Percentiles rank a stretch among this genome's conserved stretches.
Evolutionary conservation across 176 grass and related monocot species (phyloP).

Genomic region (Musa acuminata): DNA sequence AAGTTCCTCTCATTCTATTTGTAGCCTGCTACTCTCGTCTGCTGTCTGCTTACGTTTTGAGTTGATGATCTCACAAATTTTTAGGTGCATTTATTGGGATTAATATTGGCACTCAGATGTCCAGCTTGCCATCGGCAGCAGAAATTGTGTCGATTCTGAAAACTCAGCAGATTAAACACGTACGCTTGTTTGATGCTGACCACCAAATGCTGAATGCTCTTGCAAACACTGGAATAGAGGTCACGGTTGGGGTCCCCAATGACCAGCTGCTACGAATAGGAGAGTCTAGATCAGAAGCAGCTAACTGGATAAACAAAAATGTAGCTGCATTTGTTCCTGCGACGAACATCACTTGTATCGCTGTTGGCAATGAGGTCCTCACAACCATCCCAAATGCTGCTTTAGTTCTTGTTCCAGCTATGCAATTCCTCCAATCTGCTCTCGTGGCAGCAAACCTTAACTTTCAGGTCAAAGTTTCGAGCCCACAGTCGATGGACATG

Average conservation of each 20-base stretch:
- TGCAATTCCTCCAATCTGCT: slow-evolving; percentile 83
- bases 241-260: slow-evolving; percentile 74
- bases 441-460: slow-evolving; percentile 88
- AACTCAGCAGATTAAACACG: slow-evolving; percentile 65
- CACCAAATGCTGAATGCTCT: slow-evolving; percentile 79
- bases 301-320: slow-evolving; percentile 89
- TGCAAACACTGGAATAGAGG: slow-evolving; percentile 81
- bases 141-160: slow-evolving; percentile 75
- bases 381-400: slow-evolving; percentile 70
- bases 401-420: slow-evolving; percentile 70
- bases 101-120: slow-evolving; percentile 60
- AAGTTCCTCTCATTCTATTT: background rate
- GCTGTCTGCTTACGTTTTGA: slow-evolving; percentile 2
- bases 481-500: slow-evolving; percentile 70
- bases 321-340: slow-evolving; percentile 63
- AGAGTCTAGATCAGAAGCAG: slow-evolving; percentile 69
- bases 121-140: slow-evolving; percentile 43
- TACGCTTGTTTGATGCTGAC: slow-evolving; percentile 69
- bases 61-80: slow-evolving; percentile 4
- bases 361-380: slow-evolving; percentile 82
- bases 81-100: slow-evolving; percentile 88
- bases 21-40: background rate
- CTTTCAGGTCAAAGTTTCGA: slow-evolving; percentile 74
- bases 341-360: slow-evolving; percentile 91
- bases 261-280: slow-evolving; percentile 74